Evolutionary conservation across 2,329 filamentous ascomycete species (phyloP).

Genomic region (Madurella mycetomatis): DNA sequence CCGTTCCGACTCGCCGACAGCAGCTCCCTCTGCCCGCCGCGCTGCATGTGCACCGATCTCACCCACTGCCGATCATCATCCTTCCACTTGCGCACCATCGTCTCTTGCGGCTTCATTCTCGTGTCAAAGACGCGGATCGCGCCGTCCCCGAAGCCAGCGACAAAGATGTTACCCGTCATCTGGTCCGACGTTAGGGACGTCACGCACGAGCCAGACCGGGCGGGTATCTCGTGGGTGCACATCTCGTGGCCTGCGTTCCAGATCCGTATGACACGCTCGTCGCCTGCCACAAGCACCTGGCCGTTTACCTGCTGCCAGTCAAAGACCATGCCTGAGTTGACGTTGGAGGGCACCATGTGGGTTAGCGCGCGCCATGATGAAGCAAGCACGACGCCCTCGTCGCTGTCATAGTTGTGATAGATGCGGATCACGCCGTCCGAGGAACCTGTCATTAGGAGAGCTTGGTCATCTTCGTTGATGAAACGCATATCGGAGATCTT

Average conservation of each 20-base stretch:
- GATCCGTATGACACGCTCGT: constrained; percentile 90
- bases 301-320: constrained; percentile 99
- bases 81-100: constrained; percentile 96
- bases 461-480: constrained; percentile 97
- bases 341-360: constrained; percentile 88
- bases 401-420: constrained; percentile 84
- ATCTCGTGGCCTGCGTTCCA: constrained; percentile 95
- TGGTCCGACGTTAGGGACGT: constrained; percentile 95
- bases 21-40: constrained; percentile 86
- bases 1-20: constrained; percentile 88
- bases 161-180: constrained; percentile 93
- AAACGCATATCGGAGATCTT: constrained; percentile 94
- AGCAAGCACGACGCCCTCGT: constrained; percentile 73
- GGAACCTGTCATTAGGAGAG: constrained; percentile 88
- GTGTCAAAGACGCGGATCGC: constrained; percentile 93
- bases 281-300: constrained; percentile 88
- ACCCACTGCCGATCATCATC: constrained; percentile 90
- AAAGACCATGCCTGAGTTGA: constrained; percentile 92
- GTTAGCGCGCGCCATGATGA: constrained; percentile 89
- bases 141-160: constrained; percentile 93
- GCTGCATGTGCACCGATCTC: constrained; percentile 93
- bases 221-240: constrained; percentile 89
- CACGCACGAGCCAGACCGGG: constrained; percentile 89
- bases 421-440: constrained; percentile 93
- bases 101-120: constrained; percentile 73